Evolutionary conservation across 2,329 filamentous ascomycete genomes (phyloP).

Genomic region (Cordyceps farinosa): DNA sequence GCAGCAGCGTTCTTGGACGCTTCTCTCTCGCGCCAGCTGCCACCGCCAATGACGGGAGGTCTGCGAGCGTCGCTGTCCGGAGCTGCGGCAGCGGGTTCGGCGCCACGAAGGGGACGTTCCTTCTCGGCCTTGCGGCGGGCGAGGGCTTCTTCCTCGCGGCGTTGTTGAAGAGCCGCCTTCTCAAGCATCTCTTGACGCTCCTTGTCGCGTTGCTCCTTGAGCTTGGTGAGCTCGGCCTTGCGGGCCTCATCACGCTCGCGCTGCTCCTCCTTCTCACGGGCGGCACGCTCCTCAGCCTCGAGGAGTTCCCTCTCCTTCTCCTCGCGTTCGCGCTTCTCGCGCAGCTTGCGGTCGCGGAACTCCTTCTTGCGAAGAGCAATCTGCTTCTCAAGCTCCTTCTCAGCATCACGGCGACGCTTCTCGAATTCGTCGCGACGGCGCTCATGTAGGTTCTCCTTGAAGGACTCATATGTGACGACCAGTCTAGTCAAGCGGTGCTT

Average conservation of each 20-base stretch:
- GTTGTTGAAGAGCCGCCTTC: constrained; percentile 66
- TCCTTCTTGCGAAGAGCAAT: constrained; percentile 86
- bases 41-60: constrained; percentile 33
- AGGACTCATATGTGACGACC: constrained; percentile 78
- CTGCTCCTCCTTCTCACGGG: constrained; percentile 82
- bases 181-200: constrained; percentile 66
- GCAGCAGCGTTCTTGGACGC: constrained; percentile 30
- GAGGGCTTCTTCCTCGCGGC: constrained; percentile 85
- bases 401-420: constrained; percentile 84
- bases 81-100: constrained; percentile 31
- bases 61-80: constrained; percentile 28
- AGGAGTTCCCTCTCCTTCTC: constrained; percentile 73
- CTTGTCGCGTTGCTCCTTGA: constrained; percentile 62
- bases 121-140: constrained; percentile 67
- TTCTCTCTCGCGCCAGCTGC: constrained; percentile 44
- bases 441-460: constrained; percentile 77
- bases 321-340: constrained; percentile 80
- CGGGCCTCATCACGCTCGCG: constrained; percentile 75
- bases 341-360: constrained; percentile 74
- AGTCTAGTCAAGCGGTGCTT: constrained; percentile 89
- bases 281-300: constrained; percentile 82
- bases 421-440: constrained; percentile 94
- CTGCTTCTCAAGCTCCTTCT: constrained; percentile 89
- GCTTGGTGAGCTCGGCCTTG: constrained; percentile 63
- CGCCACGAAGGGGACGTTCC: constrained; percentile 39